Conservation (phyloP, 495 filamentous ascomycete genomes). For the Penicillium coprophilum region DNA sequence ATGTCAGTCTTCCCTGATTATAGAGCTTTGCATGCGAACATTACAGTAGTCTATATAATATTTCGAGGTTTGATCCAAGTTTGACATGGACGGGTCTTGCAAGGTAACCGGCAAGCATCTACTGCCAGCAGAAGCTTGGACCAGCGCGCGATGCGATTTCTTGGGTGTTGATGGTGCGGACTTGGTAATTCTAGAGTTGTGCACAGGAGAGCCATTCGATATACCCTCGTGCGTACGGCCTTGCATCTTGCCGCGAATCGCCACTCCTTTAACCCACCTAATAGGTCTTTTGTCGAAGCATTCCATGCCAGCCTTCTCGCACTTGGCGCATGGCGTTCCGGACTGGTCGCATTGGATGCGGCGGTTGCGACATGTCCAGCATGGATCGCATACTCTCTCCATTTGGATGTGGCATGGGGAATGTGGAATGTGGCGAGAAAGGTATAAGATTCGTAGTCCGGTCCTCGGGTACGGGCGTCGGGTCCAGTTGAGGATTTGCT, state of each 20-base stretch:
- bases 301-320: constrained; percentile 45
- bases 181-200: not conserved
- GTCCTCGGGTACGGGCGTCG: too few relatives aligned
- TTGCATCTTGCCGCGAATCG: constrained; percentile 45
- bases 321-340: constrained; percentile 34
- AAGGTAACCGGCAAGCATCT: constrained; percentile 15
- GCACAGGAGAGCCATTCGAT: constrained; percentile 7
- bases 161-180: not conserved
- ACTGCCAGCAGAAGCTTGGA: not conserved
- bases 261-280: constrained; percentile 46
- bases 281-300: constrained; percentile 54
- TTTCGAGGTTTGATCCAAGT: constrained; percentile 36
- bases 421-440: not conserved
- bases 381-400: constrained; percentile 23
- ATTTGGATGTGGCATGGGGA: constrained; percentile 10
- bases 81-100: constrained; percentile 39
- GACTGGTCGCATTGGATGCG: constrained; percentile 54
- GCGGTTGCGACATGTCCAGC: constrained; percentile 54
- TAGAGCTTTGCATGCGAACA: constrained; percentile 4
- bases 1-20: not conserved
- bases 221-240: constrained; percentile 15
- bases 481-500: not conserved
- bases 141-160: constrained; percentile 1
- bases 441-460: not conserved
- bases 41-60: constrained; percentile 54